Base-by-base conservation (phyloP, 306 rosid species). In the Cyclanthera cordifolia region DNA sequence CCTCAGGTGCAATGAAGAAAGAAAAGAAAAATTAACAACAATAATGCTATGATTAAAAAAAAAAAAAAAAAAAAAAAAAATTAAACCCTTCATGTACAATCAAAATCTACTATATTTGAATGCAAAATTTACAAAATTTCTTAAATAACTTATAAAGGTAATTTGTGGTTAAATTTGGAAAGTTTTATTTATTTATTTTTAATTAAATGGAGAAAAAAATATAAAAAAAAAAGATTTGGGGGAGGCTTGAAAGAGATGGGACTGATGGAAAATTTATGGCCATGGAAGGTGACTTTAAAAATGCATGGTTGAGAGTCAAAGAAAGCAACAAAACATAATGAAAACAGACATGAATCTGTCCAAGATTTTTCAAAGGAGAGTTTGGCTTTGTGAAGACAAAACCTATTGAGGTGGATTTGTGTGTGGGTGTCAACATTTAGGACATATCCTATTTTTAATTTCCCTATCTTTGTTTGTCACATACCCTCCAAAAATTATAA, bases 221-320 rank as follows among this genome's bases (percentile, higher is more conserved):
- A 28, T 4, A 28, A 34, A 4, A 34, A 6, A 34, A n/a, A n/a
- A n/a, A n/a, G n/a, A n/a, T n/a, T 34, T 34, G 5, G 37, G 41
- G 41, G 41, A 0, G 37, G 37, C 1, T 34, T 34, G 72, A 66
- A 32, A 37, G 52, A 76, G 86, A 84, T 80, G 86, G 86, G 91
- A 34, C 88, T 71, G 28, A 73, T 70, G 78, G 85, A 74, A 27
- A 69, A 81, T 83, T 79, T 80, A 74, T 57, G 82, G 53, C 97
- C 92, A 84, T 81, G 79, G 67, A 79, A 76, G 71, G 66, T 74
- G 34, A 78, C 95, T 85, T 87, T 89, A 61, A 49, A 61, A 84
- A 78, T 82, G 75, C 69, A 76, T 71, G 97, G 96, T 82, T 65
- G 23, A 69, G 12, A 84, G 82, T 73, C 53, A 84, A 88, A 84